These are phyloP conservation scores for Gamsiella multidivaricata DNA, from an alignment of 192 early-diverging fungal species.

Conservation along the genomic window DNA sequence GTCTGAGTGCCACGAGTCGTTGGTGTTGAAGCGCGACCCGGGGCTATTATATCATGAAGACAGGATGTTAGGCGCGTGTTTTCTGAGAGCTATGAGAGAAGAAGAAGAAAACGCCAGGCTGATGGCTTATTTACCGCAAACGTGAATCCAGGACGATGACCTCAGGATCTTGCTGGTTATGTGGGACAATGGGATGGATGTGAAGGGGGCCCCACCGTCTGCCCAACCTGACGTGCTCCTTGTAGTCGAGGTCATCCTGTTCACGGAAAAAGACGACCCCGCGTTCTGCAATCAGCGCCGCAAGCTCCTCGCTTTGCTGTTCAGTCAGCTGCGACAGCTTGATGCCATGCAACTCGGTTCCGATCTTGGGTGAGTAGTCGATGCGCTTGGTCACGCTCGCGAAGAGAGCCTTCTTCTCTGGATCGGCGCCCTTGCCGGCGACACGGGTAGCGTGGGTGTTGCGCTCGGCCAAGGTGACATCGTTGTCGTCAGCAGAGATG, in stretches of 20 bases:
- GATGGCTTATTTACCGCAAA: conserved; percentile 11
- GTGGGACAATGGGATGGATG: conserved; percentile 39
- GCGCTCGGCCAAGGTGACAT: conserved; percentile 24
- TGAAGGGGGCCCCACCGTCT: conserved; percentile 56
- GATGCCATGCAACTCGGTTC: conserved; percentile 73
- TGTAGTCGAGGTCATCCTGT: conserved; percentile 66
- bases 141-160: conserved; percentile 49
- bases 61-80: neutral
- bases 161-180: conserved; percentile 35
- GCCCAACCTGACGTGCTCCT: conserved; percentile 67
- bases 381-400: conserved; percentile 62
- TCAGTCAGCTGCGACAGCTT: conserved; percentile 67
- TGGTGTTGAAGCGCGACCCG: conserved; percentile 54
- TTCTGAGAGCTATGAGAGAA: too few relatives aligned
- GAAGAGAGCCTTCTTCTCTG: conserved; percentile 66
- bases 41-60: neutral
- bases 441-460: conserved; percentile 48
- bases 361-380: conserved; percentile 69
- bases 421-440: conserved; percentile 61
- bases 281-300: conserved; percentile 70
- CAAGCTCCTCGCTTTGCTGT: conserved; percentile 72
- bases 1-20: conserved; percentile 51
- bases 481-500: conserved; percentile 10
- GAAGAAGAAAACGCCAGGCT: neutral
- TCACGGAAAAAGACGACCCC: conserved; percentile 78